phyloP scores from a whole-genome alignment of 352 stramenopile genomes.

The Salisapilia sapeloensis region DNA sequence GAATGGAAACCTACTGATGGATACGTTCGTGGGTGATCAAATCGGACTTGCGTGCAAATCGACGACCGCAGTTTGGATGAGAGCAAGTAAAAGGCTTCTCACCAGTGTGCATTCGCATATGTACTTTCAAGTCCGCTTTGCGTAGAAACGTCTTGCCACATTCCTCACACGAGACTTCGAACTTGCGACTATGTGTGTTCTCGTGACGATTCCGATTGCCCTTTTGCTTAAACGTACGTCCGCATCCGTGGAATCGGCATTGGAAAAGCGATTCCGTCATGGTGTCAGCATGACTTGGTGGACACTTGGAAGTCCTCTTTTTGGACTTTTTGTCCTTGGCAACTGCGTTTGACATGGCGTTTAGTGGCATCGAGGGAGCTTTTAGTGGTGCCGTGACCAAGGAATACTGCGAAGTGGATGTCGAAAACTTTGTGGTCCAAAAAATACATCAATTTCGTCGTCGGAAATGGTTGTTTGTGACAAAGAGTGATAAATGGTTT shows the following conservation, averaged over 20 bases:
- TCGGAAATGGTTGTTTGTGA: too few relatives aligned
- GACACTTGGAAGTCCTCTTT: too few relatives aligned
- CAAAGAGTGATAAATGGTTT: too few relatives aligned
- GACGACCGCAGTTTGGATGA: slow-evolving; percentile 27
- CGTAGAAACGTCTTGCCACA: slow-evolving; percentile 44
- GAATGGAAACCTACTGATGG: slow-evolving; percentile 16
- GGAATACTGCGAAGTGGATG: too few relatives aligned
- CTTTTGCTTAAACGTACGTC: slow-evolving; percentile 40
- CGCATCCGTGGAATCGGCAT: slow-evolving; percentile 31
- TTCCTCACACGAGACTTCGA: slow-evolving; percentile 25
- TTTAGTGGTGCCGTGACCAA: too few relatives aligned
- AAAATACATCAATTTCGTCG: too few relatives aligned
- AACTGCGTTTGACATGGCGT: too few relatives aligned
- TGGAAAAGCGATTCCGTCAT: slow-evolving; percentile 10
- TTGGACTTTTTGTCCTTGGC: too few relatives aligned
- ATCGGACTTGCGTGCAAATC: slow-evolving; percentile 53
- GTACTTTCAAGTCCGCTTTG: slow-evolving; percentile 62
- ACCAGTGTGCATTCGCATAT: slow-evolving; percentile 54
- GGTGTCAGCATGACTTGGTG: too few relatives aligned
- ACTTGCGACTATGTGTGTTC: slow-evolving; percentile 47
- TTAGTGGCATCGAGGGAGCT: too few relatives aligned
- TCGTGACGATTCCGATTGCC: slow-evolving; percentile 40
- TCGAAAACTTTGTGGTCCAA: too few relatives aligned
- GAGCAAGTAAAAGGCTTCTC: slow-evolving; percentile 61
- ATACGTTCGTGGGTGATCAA: slow-evolving; percentile 60